Percentiles rank a stretch among this genome's conserved stretches.
These are phyloP conservation scores for Suhomyces maxii DNA, from an alignment of 1,139 yeast species.

Conservation along the genomic window DNA sequence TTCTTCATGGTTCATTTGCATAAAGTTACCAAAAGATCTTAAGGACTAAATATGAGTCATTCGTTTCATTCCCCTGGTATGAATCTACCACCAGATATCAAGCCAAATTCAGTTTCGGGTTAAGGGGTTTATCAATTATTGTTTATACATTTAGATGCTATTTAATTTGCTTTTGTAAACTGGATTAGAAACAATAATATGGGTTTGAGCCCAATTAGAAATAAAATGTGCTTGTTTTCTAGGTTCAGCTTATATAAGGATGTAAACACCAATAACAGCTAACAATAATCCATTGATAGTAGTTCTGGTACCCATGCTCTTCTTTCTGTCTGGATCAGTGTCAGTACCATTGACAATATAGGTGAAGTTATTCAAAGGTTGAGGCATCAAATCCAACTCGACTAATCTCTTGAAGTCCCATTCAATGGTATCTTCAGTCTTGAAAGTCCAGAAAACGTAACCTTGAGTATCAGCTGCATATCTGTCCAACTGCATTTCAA, in stretches of 20 bases:
- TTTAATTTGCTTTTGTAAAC: too few species aligned
- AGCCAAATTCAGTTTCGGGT: too few species aligned
- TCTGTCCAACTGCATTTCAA: constrained; percentile 46
- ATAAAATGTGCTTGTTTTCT: too few species aligned
- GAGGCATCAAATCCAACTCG: constrained; percentile 55
- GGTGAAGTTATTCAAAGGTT: constrained; percentile 51
- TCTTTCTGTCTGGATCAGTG: constrained; percentile 16
- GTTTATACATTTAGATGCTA: too few species aligned
- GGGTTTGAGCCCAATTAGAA: too few species aligned
- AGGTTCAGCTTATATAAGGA: neutral
- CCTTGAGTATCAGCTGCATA: constrained; percentile 47
- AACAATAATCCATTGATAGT: neutral
- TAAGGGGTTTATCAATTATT: too few species aligned
- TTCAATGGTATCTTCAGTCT: constrained; percentile 60
- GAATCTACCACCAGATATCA: too few species aligned
- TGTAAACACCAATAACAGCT: neutral
- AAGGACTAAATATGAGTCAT: too few species aligned
- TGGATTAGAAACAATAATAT: too few species aligned
- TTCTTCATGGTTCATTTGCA: too few species aligned
- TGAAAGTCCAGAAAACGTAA: constrained; percentile 72
- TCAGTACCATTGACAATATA: constrained; percentile 43
- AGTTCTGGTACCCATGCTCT: neutral
- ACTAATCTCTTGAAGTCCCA: constrained; percentile 62
- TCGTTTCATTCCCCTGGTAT: too few species aligned
- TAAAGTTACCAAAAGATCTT: too few species aligned